Evolutionary conservation across 768 basidiomycete genomes (phyloP).

Genomic region (Kwoniella botswanensis): DNA sequence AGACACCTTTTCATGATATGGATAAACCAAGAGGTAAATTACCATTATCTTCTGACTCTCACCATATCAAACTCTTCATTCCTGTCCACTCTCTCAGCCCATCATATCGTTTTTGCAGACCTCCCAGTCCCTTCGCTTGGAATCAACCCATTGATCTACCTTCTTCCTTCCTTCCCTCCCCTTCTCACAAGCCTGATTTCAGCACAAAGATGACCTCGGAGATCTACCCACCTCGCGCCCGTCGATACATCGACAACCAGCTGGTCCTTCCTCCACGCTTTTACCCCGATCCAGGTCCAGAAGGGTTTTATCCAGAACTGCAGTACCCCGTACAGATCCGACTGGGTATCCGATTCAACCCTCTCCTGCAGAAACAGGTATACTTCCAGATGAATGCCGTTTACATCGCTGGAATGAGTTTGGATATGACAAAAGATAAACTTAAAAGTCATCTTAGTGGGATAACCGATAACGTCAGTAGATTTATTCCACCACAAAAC

Average conservation of each 20-base stretch:
- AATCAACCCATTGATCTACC: background rate
- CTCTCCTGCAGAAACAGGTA: background rate
- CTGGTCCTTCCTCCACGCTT: slow-evolving; percentile 10
- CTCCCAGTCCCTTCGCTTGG: background rate
- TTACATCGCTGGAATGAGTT: slow-evolving; percentile 9
- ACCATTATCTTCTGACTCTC: no score
- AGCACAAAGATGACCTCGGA: background rate
- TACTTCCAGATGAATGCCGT: slow-evolving; percentile 22
- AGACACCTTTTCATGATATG: no score
- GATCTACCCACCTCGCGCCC: slow-evolving; percentile 5
- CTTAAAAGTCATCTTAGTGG: background rate
- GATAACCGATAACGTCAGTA: slow-evolving; percentile 6
- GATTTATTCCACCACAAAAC: background rate
- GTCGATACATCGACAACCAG: slow-evolving; percentile 11
- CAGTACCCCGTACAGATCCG: slow-evolving; percentile 22
- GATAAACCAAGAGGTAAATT: no score
- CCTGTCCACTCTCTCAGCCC: no score
- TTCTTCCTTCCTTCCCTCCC: background rate
- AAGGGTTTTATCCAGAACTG: slow-evolving; percentile 21
- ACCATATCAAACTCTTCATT: no score
- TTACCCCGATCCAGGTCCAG: slow-evolving; percentile 21
- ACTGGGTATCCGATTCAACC: slow-evolving; percentile 9
- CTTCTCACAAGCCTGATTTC: background rate
- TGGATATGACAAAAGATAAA: background rate
- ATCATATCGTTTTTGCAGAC: background rate